Evolutionary conservation across 2,329 filamentous ascomycete species (phyloP).

Genomic region (Pseudopithomyces chartarum): DNA sequence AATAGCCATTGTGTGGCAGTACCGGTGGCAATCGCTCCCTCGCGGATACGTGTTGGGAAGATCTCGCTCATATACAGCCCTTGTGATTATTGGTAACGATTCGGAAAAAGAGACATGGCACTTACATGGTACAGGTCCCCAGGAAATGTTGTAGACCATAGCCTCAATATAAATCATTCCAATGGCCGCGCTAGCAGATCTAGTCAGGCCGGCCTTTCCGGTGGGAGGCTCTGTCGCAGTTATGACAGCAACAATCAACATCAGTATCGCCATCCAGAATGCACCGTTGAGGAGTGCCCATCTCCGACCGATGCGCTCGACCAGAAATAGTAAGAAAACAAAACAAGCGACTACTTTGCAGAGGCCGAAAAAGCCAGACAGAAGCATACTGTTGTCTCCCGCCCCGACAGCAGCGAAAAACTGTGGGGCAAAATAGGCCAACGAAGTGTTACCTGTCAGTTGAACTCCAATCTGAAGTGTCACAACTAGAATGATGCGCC

Average conservation of each 20-base stretch:
- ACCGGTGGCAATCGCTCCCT: constrained; percentile 56
- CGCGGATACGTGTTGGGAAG: constrained; percentile 45
- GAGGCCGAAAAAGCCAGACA: constrained; percentile 10
- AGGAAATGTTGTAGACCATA: constrained; percentile 13
- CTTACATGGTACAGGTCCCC: constrained; percentile 12
- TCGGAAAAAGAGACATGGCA: neutral
- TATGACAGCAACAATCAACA: constrained; percentile 12
- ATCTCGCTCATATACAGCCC: constrained; percentile 13
- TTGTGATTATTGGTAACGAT: neutral
- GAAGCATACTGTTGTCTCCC: neutral
- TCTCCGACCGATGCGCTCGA: constrained; percentile 7
- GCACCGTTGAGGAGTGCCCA: constrained; percentile 3
- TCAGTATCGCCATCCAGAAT: constrained; percentile 4
- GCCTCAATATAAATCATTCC: constrained; percentile 11
- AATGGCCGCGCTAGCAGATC: neutral
- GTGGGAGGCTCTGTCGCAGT: constrained; percentile 5
- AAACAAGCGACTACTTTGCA: constrained; percentile 9
- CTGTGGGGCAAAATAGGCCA: constrained; percentile 7
- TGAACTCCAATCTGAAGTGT: constrained; percentile 3
- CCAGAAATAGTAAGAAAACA: constrained; percentile 11
- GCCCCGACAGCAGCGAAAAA: constrained; percentile 8
- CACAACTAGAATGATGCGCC: constrained; percentile 6
- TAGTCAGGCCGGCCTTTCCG: neutral
- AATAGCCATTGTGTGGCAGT: constrained; percentile 58
- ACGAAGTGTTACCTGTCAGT: neutral